Base-by-base conservation (phyloP, 2,329 filamentous ascomycete genomes). In the Monosporascus sp. region DNA sequence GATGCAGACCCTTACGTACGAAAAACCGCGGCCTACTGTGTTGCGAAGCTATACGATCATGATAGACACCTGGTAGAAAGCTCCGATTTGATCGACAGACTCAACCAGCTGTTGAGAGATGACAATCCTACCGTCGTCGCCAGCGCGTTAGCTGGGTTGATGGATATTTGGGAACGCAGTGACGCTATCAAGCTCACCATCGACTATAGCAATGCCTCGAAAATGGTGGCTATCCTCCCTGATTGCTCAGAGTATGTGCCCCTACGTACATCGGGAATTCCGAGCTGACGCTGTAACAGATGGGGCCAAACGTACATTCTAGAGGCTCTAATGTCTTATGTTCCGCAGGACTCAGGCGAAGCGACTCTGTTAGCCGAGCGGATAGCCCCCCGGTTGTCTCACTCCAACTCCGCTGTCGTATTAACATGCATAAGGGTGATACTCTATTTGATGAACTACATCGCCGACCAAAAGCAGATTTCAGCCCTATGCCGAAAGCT, bases 221-320 rank as follows among this genome's bases (percentile, higher is more conserved):
- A 99, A 74, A 94, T 99, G 78, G 91, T 97, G 37, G 91, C 94
- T 44, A 97, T 99, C 56, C 73, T 99, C 24, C 87, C 94, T 2
- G 94, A 99, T 69, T 97, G 94, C 74, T 97, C 94, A 18, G 94
- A 99, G 89, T 95, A 81, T 66, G 88, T 77, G 45, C 39, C 22
- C 50, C 1, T 17, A 22, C 36, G 20, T 22, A 47, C 8, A 36
- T 50, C 25, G 22, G 7, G 27, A 45, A 24, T 22, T 27, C 5
- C 2, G 14, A 27, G 18, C 50, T 56, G 48, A 60, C 56, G 37
- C 31, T 41, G 18, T 46, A 59, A 55, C 60, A 95, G 90, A 80
- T 99, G 94, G 94, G 93, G 94, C 43, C 94, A 99, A 76, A 97
- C 93, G 22, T 99, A 99, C 70, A 97, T 99, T 52, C 81, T 99